Conservation (phyloP, 371 early-diverging fungal species). For the Mucor circinelloides region DNA sequence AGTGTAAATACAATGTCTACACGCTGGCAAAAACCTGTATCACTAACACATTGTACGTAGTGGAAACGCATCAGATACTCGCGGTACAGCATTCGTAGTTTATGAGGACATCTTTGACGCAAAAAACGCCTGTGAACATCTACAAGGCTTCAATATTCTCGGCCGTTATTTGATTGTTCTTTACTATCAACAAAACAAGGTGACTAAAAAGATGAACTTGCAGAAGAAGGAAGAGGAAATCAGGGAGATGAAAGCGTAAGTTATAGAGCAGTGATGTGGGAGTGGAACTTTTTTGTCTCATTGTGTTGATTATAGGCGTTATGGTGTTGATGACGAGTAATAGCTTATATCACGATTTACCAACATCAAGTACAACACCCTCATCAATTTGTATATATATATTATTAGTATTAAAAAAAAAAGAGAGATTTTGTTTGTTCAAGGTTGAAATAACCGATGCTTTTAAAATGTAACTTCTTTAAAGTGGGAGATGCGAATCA, state of each 20-base stretch:
- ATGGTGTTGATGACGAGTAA: conserved; percentile 45
- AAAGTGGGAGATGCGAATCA: neutral
- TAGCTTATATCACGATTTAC: neutral
- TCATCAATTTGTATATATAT: neutral
- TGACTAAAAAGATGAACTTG: conserved; percentile 81
- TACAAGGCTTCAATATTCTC: conserved; percentile 94
- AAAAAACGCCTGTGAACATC: conserved; percentile 93
- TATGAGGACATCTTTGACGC: conserved; percentile 98
- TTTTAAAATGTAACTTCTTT: conserved; percentile 1
- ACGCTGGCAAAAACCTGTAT: neutral
- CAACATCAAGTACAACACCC: neutral
- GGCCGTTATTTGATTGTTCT: conserved; percentile 94
- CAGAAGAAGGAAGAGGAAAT: conserved; percentile 87
- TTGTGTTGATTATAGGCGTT: conserved; percentile 27
- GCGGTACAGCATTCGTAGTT: conserved; percentile 95
- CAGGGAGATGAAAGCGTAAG: conserved; percentile 77
- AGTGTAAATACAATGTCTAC: conserved; percentile 45
- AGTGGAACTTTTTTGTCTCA: neutral
- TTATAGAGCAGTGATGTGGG: no score
- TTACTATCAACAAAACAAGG: conserved; percentile 86
- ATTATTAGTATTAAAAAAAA: neutral
- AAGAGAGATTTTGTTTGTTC: neutral
- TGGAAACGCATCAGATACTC: conserved; percentile 86
- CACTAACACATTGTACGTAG: conserved; percentile 21
- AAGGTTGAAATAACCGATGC: neutral